phyloP scores from a whole-genome alignment of 495 filamentous ascomycete genomes.

The Filosporella fistucella region DNA sequence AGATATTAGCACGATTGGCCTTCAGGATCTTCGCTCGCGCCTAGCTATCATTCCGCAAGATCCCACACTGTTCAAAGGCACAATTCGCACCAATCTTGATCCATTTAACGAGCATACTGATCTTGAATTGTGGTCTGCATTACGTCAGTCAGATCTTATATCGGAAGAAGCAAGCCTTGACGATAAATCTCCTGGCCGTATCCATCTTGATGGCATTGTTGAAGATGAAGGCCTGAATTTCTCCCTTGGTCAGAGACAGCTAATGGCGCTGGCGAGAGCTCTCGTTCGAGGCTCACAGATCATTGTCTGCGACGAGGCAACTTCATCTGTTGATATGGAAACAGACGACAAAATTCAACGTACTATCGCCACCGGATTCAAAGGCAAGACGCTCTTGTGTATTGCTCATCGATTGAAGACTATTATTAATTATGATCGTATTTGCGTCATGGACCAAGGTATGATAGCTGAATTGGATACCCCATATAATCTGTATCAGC shows the following conservation, averaged over 20 bases:
- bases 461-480: slow-evolving; percentile 78
- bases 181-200: slow-evolving; percentile 43
- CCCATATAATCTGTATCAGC: slow-evolving; percentile 67
- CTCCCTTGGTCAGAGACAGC: slow-evolving; percentile 90
- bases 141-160: slow-evolving; percentile 80
- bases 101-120: slow-evolving; percentile 88
- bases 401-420: slow-evolving; percentile 93
- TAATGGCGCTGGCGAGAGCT: slow-evolving; percentile 90
- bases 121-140: slow-evolving; percentile 80
- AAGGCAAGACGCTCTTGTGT: slow-evolving; percentile 84
- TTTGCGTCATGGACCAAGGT: slow-evolving; percentile 92
- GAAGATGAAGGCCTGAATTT: slow-evolving; percentile 96
- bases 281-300: slow-evolving; percentile 83
- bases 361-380: slow-evolving; percentile 83
- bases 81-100: slow-evolving; percentile 86
- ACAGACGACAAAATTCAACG: slow-evolving; percentile 93
- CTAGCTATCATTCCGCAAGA: slow-evolving; percentile 96
- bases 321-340: slow-evolving; percentile 88
- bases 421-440: slow-evolving; percentile 90
- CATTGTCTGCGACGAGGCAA: slow-evolving; percentile 96
- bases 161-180: slow-evolving; percentile 32
- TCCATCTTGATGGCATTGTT: slow-evolving; percentile 80
- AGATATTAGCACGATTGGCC: slow-evolving; percentile 78
- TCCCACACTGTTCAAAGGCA: slow-evolving; percentile 90
- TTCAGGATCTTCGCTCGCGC: slow-evolving; percentile 80